phyloP scores from a whole-genome alignment of 2,329 filamentous ascomycete species.

The Trichoderma cornu-damae region DNA sequence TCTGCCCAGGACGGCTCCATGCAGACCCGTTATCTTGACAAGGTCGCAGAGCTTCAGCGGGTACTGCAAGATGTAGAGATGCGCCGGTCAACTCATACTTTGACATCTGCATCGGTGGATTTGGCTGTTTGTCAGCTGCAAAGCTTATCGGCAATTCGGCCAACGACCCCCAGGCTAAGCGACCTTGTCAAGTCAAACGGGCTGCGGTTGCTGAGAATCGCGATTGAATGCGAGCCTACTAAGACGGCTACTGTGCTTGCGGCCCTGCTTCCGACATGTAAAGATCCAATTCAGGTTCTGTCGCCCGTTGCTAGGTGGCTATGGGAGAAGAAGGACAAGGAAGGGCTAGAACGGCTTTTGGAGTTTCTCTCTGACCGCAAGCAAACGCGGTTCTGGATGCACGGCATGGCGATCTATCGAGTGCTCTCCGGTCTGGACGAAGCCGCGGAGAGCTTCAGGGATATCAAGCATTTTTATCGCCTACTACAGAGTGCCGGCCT shows the following conservation, averaged over 20 bases:
- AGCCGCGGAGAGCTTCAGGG: conserved; percentile 5
- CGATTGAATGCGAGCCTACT: conserved; percentile 20
- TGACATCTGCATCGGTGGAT: conserved; percentile 7
- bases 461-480: conserved; percentile 27
- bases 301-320: conserved; percentile 13
- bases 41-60: conserved; percentile 11
- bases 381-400: conserved; percentile 16
- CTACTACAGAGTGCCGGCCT: conserved; percentile 29
- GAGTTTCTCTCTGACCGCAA: conserved; percentile 18
- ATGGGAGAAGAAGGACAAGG: conserved; percentile 12
- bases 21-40: conserved; percentile 15
- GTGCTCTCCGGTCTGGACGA: conserved; percentile 18
- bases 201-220: conserved; percentile 26
- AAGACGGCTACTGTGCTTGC: conserved; percentile 23
- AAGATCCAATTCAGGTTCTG: conserved; percentile 23
- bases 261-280: conserved; percentile 23
- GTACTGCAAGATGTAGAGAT: conserved; percentile 17
- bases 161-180: conserved; percentile 16
- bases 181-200: conserved; percentile 21
- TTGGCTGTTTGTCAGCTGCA: conserved; percentile 22
- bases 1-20: neutral
- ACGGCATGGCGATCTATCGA: conserved; percentile 19
- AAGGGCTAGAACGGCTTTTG: conserved; percentile 17
- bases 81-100: neutral
- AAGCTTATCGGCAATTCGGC: conserved; percentile 20